phyloP scores from a whole-genome alignment of 2,329 filamentous ascomycete genomes.

The Trichoderma oligosporum region DNA sequence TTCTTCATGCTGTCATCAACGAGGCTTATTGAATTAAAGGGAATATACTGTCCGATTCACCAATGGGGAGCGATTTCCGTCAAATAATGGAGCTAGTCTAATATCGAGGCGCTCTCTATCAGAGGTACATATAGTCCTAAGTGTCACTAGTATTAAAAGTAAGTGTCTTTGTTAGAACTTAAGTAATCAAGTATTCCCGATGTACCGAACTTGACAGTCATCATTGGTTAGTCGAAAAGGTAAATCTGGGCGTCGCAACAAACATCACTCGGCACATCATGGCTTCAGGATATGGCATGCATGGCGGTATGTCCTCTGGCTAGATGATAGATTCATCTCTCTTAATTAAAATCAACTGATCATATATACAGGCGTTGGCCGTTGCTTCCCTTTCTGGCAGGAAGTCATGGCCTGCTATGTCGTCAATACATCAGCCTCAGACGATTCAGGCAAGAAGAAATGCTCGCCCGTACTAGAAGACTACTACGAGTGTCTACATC shows the following conservation, averaged over 20 bases:
- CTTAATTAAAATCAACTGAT: conserved; percentile 23
- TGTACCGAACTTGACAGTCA: conserved; percentile 11
- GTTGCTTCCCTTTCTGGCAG: conserved; percentile 99
- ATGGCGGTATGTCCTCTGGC: conserved; percentile 60
- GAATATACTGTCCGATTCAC: neutral
- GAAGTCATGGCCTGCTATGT: conserved; percentile 98
- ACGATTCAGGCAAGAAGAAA: conserved; percentile 79
- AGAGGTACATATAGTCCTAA: neutral
- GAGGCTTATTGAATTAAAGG: conserved; percentile 11
- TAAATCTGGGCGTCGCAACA: conserved; percentile 25
- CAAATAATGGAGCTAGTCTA: neutral
- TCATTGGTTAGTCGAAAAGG: conserved; percentile 13
- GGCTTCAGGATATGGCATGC: conserved; percentile 79
- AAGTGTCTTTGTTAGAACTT: neutral
- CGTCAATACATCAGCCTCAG: conserved; percentile 78
- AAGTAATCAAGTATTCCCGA: neutral
- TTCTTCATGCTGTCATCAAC: conserved; percentile 16
- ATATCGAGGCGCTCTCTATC: neutral
- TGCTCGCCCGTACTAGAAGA: conserved; percentile 84
- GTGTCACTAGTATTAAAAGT: rapidly evolving
- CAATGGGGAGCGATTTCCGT: conserved; percentile 1
- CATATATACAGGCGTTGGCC: conserved; percentile 52
- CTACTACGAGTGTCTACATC: conserved; percentile 98
- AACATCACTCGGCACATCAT: conserved; percentile 44
- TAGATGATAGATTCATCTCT: neutral